phyloP scores from a whole-genome alignment of 2,329 filamentous ascomycete genomes.

The Emergomyces orientalis region DNA sequence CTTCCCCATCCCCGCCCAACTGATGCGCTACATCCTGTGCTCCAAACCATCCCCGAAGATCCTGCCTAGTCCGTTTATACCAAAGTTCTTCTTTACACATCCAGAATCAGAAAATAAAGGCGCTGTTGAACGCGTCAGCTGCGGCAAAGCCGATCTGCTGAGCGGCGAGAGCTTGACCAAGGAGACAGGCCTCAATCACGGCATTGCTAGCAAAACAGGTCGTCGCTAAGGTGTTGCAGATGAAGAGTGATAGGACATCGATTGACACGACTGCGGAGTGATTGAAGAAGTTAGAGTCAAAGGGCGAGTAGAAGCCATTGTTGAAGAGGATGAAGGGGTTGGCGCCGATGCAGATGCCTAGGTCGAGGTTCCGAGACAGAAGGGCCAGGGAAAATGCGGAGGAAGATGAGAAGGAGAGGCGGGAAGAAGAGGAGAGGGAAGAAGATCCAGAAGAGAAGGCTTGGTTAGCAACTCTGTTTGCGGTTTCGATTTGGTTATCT shows the following conservation, averaged over 20 bases:
- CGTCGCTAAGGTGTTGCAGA: slow-evolving; percentile 37
- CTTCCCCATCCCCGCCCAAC: not conserved
- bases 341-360: slow-evolving; percentile 39
- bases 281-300: slow-evolving; percentile 38
- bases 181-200: slow-evolving; percentile 7
- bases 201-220: slow-evolving; percentile 25
- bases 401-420: not conserved
- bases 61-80: not conserved
- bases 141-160: slow-evolving; percentile 4
- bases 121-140: slow-evolving; percentile 11
- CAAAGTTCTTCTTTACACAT: not conserved
- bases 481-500: not conserved
- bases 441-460: not conserved
- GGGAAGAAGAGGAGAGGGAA: not conserved
- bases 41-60: not conserved
- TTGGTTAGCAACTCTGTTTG: not conserved
- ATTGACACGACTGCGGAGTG: slow-evolving; percentile 46
- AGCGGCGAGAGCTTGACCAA: slow-evolving; percentile 6
- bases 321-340: slow-evolving; percentile 42
- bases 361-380: slow-evolving; percentile 21
- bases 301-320: slow-evolving; percentile 36
- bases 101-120: not conserved
- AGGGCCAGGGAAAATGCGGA: not conserved
- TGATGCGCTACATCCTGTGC: not conserved
- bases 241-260: slow-evolving; percentile 41